Evolutionary conservation across 495 filamentous ascomycete species (phyloP).

Genomic region (Cudoniella acicularis): DNA sequence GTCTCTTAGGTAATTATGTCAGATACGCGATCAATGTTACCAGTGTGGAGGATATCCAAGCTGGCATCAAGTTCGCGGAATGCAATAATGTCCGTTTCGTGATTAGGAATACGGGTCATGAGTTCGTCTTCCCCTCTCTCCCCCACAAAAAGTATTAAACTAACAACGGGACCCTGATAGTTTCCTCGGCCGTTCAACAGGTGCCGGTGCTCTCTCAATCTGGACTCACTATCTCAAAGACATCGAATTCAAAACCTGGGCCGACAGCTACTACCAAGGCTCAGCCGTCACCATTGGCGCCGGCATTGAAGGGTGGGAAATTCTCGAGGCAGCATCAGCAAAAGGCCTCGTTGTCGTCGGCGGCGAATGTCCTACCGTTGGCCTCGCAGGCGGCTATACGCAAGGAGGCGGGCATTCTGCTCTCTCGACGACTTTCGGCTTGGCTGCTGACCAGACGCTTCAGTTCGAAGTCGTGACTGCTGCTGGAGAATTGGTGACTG

Average conservation of each 20-base stretch:
- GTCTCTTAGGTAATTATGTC: constrained; percentile 55
- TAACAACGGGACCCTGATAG: constrained; percentile 5
- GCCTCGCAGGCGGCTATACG: constrained; percentile 44
- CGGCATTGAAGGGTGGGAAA: constrained; percentile 52
- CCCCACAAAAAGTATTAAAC: not conserved
- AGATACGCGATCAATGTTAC: constrained; percentile 51
- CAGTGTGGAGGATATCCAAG: constrained; percentile 37
- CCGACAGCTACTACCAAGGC: constrained; percentile 37
- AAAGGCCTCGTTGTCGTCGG: constrained; percentile 47
- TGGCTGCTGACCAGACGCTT: constrained; percentile 57
- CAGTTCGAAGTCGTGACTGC: constrained; percentile 55
- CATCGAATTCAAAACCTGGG: constrained; percentile 40
- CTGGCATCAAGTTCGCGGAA: constrained; percentile 48
- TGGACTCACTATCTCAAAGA: constrained; percentile 51
- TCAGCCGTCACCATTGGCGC: constrained; percentile 43
- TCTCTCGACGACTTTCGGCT: constrained; percentile 47
- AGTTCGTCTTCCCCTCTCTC: too few species aligned
- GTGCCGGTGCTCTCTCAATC: constrained; percentile 42
- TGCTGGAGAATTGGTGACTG: constrained; percentile 37
- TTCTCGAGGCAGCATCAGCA: constrained; percentile 38
- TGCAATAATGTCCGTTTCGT: constrained; percentile 37
- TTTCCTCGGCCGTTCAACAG: constrained; percentile 47
- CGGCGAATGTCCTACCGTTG: constrained; percentile 48
- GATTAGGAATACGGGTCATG: constrained; percentile 44
- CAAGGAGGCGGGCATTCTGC: constrained; percentile 60